phyloP scores from a whole-genome alignment of 495 filamentous ascomycete genomes.

The Elaphomyces granulatus region DNA sequence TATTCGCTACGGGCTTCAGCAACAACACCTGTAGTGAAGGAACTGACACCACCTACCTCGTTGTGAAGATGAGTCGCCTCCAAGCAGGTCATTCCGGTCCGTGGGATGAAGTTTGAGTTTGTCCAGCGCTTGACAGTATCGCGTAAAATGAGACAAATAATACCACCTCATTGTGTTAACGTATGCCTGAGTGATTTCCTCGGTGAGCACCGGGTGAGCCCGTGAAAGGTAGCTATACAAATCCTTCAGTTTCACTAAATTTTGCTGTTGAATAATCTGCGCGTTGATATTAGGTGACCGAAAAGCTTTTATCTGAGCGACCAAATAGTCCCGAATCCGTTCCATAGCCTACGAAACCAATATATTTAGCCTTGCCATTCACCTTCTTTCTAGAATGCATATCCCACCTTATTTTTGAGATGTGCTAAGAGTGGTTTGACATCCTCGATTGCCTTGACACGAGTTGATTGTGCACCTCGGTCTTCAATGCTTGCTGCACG shows the following conservation, averaged over 20 bases:
- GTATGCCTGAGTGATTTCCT: conserved; percentile 85
- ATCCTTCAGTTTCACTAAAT: conserved; percentile 75
- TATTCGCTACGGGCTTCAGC: conserved; percentile 15
- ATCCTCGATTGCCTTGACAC: conserved; percentile 64
- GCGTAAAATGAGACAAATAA: conserved; percentile 78
- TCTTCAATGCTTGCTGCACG: conserved; percentile 57
- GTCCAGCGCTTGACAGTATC: conserved; percentile 69
- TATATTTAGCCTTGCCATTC: too few relatives aligned
- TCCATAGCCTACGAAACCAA: conserved; percentile 89
- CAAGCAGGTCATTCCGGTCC: conserved; percentile 75
- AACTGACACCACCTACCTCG: conserved; percentile 28
- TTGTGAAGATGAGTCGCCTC: conserved; percentile 54
- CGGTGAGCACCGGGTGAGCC: conserved; percentile 62
- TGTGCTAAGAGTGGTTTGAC: conserved; percentile 72
- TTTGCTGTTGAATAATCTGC: conserved; percentile 86
- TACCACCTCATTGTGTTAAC: conserved; percentile 99
- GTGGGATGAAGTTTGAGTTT: conserved; percentile 71
- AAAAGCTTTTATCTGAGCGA: conserved; percentile 82
- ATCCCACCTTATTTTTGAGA: conserved; percentile 59
- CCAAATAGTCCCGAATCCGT: conserved; percentile 84
- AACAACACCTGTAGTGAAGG: background rate
- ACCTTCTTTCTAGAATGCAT: too few relatives aligned
- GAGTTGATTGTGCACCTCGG: conserved; percentile 41
- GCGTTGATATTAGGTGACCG: conserved; percentile 91
- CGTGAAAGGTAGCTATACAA: conserved; percentile 69